Evolutionary conservation across 169 alveolate genomes (phyloP).

Genomic region (Plasmodium berghei): DNA sequence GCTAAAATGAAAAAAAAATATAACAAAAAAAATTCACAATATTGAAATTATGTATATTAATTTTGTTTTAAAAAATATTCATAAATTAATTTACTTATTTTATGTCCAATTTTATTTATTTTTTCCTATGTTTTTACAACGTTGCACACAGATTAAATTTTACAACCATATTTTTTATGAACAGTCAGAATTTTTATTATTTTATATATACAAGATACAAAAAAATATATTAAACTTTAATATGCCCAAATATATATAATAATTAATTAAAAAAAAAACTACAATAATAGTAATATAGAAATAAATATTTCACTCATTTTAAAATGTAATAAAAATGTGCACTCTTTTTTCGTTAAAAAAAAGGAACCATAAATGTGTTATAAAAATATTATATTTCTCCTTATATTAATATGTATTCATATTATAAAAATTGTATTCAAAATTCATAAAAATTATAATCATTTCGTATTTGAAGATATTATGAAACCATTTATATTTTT

Average conservation of each 20-base stretch:
- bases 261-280: background rate
- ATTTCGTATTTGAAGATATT: no score
- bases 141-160: slow-evolving; percentile 11
- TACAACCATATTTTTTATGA: background rate
- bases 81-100: background rate
- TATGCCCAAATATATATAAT: background rate
- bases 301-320: background rate
- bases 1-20: no score
- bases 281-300: slow-evolving; percentile 1
- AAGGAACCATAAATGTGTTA: background rate
- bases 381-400: background rate
- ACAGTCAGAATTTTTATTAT: no score
- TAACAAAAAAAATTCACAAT: no score
- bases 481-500: no score
- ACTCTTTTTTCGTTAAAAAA: slow-evolving; percentile 1
- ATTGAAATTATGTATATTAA: background rate
- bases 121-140: slow-evolving; percentile 9
- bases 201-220: no score
- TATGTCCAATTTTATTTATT: background rate
- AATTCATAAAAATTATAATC: no score
- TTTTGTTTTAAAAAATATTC: background rate
- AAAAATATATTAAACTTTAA: background rate
- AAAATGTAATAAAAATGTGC: slow-evolving; percentile 1
- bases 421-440: no score
- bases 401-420: no score